These are phyloP conservation scores for Hypsizygus ulmarius DNA, from an alignment of 1,284 basidiomycete species.

Conservation along the genomic window DNA sequence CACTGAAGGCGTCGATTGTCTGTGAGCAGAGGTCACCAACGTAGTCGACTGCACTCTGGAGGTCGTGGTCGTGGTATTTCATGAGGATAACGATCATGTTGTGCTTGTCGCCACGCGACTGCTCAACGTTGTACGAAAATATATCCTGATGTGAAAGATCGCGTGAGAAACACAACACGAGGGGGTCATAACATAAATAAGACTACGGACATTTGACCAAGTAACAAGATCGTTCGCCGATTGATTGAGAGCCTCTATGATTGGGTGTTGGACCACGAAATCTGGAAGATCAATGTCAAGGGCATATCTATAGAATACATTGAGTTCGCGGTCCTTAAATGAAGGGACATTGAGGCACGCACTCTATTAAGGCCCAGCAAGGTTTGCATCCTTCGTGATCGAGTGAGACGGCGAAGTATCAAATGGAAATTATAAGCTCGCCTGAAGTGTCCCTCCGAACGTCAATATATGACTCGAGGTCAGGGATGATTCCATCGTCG, in stretches of 20 bases:
- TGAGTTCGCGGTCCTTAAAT: conserved; percentile 4
- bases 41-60: conserved; percentile 53
- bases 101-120: conserved; percentile 53
- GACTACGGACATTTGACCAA: conserved; percentile 54
- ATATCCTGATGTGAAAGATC: conserved; percentile 42
- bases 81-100: conserved; percentile 62
- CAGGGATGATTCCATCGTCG: conserved; percentile 44
- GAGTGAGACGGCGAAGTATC: neutral
- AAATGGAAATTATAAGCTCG: conserved; percentile 19
- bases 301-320: conserved; percentile 38
- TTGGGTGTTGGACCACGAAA: conserved; percentile 48
- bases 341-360: conserved; percentile 18
- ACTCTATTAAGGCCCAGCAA: conserved; percentile 59
- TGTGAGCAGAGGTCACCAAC: conserved; percentile 50
- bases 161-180: conserved; percentile 5
- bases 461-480: conserved; percentile 58
- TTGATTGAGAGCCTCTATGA: conserved; percentile 50
- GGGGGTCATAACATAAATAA: neutral
- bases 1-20: conserved; percentile 45
- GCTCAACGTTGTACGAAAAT: conserved; percentile 62
- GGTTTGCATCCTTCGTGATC: conserved; percentile 47
- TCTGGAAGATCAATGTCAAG: conserved; percentile 56
- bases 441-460: conserved; percentile 55
- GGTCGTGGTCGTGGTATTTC: conserved; percentile 43
- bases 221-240: conserved; percentile 57